Conservation (phyloP, 2,329 filamentous ascomycete genomes). For the Elsinoe ampelina region DNA sequence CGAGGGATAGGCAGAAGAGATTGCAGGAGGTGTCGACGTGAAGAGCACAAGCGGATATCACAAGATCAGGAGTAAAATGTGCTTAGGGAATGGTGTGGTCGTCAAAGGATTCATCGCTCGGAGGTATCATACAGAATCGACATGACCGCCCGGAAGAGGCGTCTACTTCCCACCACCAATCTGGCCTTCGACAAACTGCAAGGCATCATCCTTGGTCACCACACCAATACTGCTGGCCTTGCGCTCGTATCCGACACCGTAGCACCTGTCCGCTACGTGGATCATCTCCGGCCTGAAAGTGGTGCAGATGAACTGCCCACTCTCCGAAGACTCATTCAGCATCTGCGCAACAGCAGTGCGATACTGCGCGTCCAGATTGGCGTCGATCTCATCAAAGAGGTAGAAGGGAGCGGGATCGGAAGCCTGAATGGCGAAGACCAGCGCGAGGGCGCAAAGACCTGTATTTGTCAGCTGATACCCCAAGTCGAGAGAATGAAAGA, state of each 20-base stretch:
- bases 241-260: slow-evolving; percentile 83
- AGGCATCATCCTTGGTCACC: slow-evolving; percentile 73
- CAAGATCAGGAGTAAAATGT: neutral
- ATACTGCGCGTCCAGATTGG: slow-evolving; percentile 96
- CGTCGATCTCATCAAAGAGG: slow-evolving; percentile 97
- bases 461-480: slow-evolving; percentile 13
- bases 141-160: neutral
- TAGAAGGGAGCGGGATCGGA: slow-evolving; percentile 98
- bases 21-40: slow-evolving; percentile 13
- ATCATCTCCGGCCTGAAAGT: slow-evolving; percentile 97
- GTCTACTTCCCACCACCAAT: slow-evolving; percentile 30
- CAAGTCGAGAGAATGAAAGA: slow-evolving; percentile 16
- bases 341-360: slow-evolving; percentile 89
- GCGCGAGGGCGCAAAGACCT: slow-evolving; percentile 90
- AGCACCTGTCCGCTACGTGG: slow-evolving; percentile 91
- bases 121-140: slow-evolving; percentile 17
- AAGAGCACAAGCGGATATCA: neutral
- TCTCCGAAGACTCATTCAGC: slow-evolving; percentile 50
- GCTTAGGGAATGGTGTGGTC: neutral
- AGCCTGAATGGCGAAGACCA: slow-evolving; percentile 97
- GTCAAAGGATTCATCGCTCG: neutral
- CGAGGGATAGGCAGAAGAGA: slow-evolving; percentile 16
- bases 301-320: slow-evolving; percentile 89
- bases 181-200: slow-evolving; percentile 91
- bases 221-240: slow-evolving; percentile 94